These are phyloP conservation scores for Calonectria multiphialidica DNA, from an alignment of 2,329 filamentous ascomycete species.

Conservation along the genomic window DNA sequence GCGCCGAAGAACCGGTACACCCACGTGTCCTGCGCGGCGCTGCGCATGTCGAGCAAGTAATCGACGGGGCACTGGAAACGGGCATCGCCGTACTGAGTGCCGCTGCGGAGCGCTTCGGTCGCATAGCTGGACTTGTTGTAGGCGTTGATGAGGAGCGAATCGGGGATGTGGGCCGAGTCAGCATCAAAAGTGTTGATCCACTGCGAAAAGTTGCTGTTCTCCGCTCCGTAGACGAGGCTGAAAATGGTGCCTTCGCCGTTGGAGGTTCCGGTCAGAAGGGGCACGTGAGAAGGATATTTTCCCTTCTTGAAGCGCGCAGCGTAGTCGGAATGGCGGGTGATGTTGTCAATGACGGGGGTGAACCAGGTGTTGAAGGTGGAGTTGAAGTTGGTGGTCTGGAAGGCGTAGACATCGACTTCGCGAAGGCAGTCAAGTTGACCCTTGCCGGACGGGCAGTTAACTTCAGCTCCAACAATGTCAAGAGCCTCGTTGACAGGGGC, in stretches of 20 bases:
- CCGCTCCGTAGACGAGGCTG: conserved; percentile 48
- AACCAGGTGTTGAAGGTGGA: neutral
- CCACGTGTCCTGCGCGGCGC: conserved; percentile 30
- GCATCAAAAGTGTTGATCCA: conserved; percentile 34
- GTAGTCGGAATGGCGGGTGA: neutral
- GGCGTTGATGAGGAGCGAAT: neutral
- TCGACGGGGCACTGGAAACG: conserved; percentile 58
- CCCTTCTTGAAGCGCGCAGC: neutral
- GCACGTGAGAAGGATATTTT: conserved; percentile 42
- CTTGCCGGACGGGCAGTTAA: neutral
- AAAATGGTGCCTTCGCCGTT: conserved; percentile 53
- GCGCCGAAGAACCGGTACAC: conserved; percentile 2
- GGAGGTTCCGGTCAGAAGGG: conserved; percentile 51
- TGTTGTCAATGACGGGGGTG: neutral
- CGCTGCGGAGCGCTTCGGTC: conserved; percentile 54
- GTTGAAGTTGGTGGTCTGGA: conserved; percentile 1
- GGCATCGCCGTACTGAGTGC: conserved; percentile 58
- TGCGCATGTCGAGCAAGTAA: conserved; percentile 54
- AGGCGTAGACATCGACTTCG: neutral
- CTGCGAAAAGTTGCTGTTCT: conserved; percentile 43
- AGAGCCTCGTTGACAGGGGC: neutral
- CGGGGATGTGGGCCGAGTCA: neutral
- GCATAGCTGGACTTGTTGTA: conserved; percentile 43
- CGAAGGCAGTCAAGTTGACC: neutral
- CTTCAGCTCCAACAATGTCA: neutral